Evolutionary conservation across 176 grass and related monocot species (phyloP), one percentile per base, ranked within the genome.

Genomic region (Leersia perrieri): DNA sequence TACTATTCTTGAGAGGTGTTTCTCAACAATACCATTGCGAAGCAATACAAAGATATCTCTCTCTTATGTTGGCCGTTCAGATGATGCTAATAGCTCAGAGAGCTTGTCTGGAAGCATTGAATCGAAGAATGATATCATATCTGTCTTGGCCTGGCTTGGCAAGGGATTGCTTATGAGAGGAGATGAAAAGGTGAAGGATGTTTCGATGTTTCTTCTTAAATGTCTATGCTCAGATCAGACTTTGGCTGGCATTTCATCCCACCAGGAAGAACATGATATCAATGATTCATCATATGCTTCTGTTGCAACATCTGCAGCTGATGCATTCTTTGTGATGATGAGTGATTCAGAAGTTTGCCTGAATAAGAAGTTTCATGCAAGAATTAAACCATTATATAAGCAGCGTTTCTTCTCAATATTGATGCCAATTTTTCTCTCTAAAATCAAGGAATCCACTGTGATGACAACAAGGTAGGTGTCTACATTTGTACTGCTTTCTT

Each of bases 161-260:
- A 98, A 98, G 80, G 95, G 88, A 79, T 89, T 94, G 88, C 88
- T 94, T 83, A 98, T 94, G 92, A 93, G 92, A 87, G 95, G 95
- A 79, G 84, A 98, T 80, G 92, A 93, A 82, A 94, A 92, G 82
- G 66, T 92, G 71, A 98, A 94, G 78, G 90, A 93, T n/a, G 85
- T 98, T 80, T 85, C 91, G 38, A 69, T 87, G 85, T 91, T 94
- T 85, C 81, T 98, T 86, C 71, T 98, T 62, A 94, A 93, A 76
- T 87, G 80, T 74, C 53, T 97, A 66, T 68, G 69, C 83, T 82
- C 80, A 80, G 82, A 75, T 76, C 62, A 90, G 60, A 75, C 63
- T 81, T 67, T 34, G 18, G 38, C 32, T 33, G 49, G 63, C 20
- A 62, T 60, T 53, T 29, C 34, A 42, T 45, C 63, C 33, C 63